Base-by-base conservation (phyloP, 2,329 filamentous ascomycete species). In the Seiridium unicorne region DNA sequence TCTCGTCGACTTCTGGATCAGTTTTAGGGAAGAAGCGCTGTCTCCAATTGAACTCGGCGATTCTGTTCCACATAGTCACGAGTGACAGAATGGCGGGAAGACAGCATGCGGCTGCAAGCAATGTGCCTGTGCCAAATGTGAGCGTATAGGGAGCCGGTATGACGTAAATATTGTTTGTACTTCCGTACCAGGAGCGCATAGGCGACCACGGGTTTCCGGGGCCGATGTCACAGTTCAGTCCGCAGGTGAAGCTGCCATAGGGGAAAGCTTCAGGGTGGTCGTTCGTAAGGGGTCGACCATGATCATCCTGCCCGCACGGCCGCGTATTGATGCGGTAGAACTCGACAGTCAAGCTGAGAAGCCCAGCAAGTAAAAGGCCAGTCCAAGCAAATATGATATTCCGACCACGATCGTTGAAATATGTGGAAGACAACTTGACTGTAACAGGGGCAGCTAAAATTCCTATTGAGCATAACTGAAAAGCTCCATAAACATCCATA, bases 341-440 rank as follows among this genome's bases (percentile, higher is more conserved):
- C 62, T 90, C 87, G 35, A 90, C 79, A 0, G 84, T 83, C 61
- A 90, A 74, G 61, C 85, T 86, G 18, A 89, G 61, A 1, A 89
- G 72, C 0, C 86, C 87, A 32, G 83, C 80, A 10, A 90, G 76
- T 35, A 89, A 72, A 2, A 90, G 73, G 3, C 79, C 77, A 0
- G 85, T 86, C 87, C 88, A 90, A 0, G 88, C 40, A 64, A 89
- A 90, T 58, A 90, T 89, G 49, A 84, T 81, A 63, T 89, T 89
- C 42, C 87, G 78, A 2, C 86, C 87, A 0, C 84, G 84, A 31
- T 84, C 81, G 57, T 85, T 78, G 68, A 89, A 89, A 67, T 90
- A 90, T 0, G 87, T 90, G 13, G 73, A 73, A 1, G 87, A 89
- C 48, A 87, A 70, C 62, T 81, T 79, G 31, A 87, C 85, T 0